Base-by-base conservation (phyloP, 371 early-diverging fungal genomes). In the Apophysomyces variabilis region DNA sequence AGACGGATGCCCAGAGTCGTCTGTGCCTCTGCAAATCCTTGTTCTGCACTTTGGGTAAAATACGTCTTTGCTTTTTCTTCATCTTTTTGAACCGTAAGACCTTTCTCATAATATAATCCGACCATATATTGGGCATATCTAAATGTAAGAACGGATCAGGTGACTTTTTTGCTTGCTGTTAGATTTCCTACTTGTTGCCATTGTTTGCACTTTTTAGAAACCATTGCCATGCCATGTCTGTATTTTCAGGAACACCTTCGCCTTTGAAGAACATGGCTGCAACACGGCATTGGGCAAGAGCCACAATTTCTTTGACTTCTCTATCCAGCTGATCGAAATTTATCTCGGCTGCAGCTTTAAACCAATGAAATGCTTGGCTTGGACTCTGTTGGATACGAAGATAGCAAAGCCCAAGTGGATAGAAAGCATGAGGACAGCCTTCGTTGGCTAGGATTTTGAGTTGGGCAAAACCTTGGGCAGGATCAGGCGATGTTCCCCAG, bases 271-370 rank as follows among this genome's bases (percentile, higher is more conserved):
- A 41, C 65, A 71, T 63, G 13, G 64, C 60, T 8, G 65, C 75
- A 5, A 71, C 59, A 21, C 66, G 71, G 38, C 68, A 69, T 39
- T 75, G 75, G 3, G 75, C 75, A 45, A 71, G 54, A 1, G 67
- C 65, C 60, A 64, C 62, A 36, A 64, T 32, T 13, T 47, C 37
- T 16, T 86, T 75, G n/a, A 88, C 92, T 61, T 89, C 82, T 9
- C 81, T 72, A 65, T 83, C 87, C 12, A 80, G 82, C 56, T 83
- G 73, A 1, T 85, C 91, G 36, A 91, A 74, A 58, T 89, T 82
- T 62, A 90, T 79, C 68, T 90, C 86, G 7, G 93, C 90, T 21
- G 90, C 81, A 41, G 76, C 82, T 8, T 67, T 62, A 72, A 91
- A 94, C 88, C 91, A 90, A 7, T 65, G 60, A 3, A 85, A 82